Percentiles rank a stretch among this genome's conserved stretches.
phyloP scores from a whole-genome alignment of 2,329 filamentous ascomycete genomes.

The Talaromyces sp. region DNA sequence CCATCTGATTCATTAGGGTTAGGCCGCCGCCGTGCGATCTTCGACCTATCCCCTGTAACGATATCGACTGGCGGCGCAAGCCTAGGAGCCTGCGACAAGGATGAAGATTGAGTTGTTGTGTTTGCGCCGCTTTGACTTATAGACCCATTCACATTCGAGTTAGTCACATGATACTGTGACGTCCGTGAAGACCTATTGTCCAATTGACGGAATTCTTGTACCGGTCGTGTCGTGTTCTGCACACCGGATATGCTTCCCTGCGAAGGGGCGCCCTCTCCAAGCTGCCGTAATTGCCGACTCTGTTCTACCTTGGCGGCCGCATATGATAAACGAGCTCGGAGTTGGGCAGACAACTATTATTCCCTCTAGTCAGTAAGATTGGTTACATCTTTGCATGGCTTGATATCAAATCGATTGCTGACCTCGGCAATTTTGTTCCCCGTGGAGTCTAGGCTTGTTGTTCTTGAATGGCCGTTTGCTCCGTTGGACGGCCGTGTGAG shows the following conservation, averaged over 20 bases:
- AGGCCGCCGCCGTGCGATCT: conserved; percentile 34
- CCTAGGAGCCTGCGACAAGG: conserved; percentile 27
- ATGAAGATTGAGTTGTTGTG: conserved; percentile 4
- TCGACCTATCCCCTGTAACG: conserved; percentile 29
- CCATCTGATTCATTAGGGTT: conserved; percentile 34
- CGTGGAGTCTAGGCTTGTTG: conserved; percentile 65
- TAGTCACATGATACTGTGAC: conserved; percentile 18
- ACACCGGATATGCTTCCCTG: conserved; percentile 42
- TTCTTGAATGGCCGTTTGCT: conserved; percentile 59
- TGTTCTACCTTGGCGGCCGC: conserved; percentile 92
- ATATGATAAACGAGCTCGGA: conserved; percentile 82
- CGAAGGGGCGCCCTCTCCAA: conserved; percentile 55
- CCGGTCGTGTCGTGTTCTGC: conserved; percentile 9
- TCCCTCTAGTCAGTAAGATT: conserved; percentile 20
- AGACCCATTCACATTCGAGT: conserved; percentile 2
- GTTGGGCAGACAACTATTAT: conserved; percentile 67
- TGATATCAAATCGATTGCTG: conserved; percentile 28
- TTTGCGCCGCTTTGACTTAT: not conserved
- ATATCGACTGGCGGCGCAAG: conserved; percentile 47
- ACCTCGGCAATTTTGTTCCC: conserved; percentile 77
- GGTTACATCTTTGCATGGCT: not conserved
- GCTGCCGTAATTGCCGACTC: conserved; percentile 68
- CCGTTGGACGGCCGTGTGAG: conserved; percentile 34
- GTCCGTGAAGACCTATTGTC: conserved; percentile 25
- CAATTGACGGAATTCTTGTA: conserved; percentile 17